Percentiles rank a stretch among this genome's conserved stretches.
Conservation (phyloP, 176 grass and related monocot genomes). For the Paspalum notatum region DNA sequence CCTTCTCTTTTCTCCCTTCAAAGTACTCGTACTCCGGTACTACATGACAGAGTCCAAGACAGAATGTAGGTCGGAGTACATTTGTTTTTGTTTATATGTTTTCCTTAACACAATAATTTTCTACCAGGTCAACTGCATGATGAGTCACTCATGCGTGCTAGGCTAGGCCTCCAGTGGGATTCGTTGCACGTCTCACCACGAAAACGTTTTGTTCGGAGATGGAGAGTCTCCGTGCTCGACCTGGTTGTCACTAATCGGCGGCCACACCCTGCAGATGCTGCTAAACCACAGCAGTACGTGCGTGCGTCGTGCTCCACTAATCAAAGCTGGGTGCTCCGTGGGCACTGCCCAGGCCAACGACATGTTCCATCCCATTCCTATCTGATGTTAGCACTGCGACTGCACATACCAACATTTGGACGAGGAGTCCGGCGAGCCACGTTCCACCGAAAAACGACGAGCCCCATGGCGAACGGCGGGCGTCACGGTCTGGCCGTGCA, state of each 20-base stretch:
- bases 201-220: neutral
- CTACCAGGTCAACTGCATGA: neutral
- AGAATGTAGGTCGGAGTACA: slow-evolving; percentile 4
- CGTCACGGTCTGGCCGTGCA: too few relatives aligned
- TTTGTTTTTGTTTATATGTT: neutral
- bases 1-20: too few relatives aligned
- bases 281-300: neutral
- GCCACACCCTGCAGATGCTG: neutral
- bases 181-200: neutral
- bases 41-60: neutral
- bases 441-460: too few relatives aligned
- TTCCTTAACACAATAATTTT: neutral
- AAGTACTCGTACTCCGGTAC: neutral
- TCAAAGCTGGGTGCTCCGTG: neutral
- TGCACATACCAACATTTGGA: neutral
- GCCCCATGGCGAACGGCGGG: too few relatives aligned
- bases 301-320: neutral
- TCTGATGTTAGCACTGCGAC: neutral
- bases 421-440: too few relatives aligned
- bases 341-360: neutral
- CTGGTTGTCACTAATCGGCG: neutral
- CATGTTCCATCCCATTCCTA: neutral
- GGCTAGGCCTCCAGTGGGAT: neutral
- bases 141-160: neutral
- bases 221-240: neutral